Evolutionary conservation across 495 filamentous ascomycete genomes (phyloP).

Genomic region (Xylaria curta): DNA sequence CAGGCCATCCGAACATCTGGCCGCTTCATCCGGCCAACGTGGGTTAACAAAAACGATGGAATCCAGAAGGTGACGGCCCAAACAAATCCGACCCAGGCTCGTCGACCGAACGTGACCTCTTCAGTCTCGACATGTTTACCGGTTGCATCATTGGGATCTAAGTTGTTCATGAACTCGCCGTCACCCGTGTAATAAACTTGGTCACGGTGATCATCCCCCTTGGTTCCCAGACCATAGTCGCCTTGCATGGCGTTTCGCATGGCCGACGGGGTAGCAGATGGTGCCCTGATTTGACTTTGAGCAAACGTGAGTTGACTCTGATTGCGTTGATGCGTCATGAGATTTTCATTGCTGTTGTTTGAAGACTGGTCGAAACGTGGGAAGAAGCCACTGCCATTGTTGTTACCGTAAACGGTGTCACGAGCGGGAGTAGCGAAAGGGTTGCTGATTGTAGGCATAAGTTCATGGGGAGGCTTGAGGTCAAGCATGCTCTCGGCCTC

Average conservation of each 20-base stretch:
- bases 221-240: slow-evolving; percentile 85
- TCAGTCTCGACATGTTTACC: slow-evolving; percentile 77
- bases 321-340: slow-evolving; percentile 64
- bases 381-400: slow-evolving; percentile 73
- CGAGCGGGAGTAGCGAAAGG: slow-evolving; percentile 56
- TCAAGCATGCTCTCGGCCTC: slow-evolving; percentile 97
- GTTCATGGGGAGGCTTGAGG: slow-evolving; percentile 65
- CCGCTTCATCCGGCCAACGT: slow-evolving; percentile 92
- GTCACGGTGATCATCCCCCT: slow-evolving; percentile 80
- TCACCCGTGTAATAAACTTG: slow-evolving; percentile 73
- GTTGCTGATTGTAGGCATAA: slow-evolving; percentile 52
- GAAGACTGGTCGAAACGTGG: slow-evolving; percentile 63
- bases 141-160: slow-evolving; percentile 79
- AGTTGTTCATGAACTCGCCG: slow-evolving; percentile 57
- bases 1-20: slow-evolving; percentile 97
- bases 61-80: slow-evolving; percentile 96
- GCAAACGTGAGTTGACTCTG: slow-evolving; percentile 65
- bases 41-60: slow-evolving; percentile 81
- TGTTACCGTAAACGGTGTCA: slow-evolving; percentile 69
- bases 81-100: slow-evolving; percentile 78
- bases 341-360: slow-evolving; percentile 73
- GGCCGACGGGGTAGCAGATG: slow-evolving; percentile 75
- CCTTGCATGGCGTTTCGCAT: slow-evolving; percentile 69
- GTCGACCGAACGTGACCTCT: slow-evolving; percentile 65
- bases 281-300: slow-evolving; percentile 62